Evolutionary conservation across 2,329 filamentous ascomycete genomes (phyloP), one percentile per base, ranked within the genome.

Genomic region (Fusarium burgessii): DNA sequence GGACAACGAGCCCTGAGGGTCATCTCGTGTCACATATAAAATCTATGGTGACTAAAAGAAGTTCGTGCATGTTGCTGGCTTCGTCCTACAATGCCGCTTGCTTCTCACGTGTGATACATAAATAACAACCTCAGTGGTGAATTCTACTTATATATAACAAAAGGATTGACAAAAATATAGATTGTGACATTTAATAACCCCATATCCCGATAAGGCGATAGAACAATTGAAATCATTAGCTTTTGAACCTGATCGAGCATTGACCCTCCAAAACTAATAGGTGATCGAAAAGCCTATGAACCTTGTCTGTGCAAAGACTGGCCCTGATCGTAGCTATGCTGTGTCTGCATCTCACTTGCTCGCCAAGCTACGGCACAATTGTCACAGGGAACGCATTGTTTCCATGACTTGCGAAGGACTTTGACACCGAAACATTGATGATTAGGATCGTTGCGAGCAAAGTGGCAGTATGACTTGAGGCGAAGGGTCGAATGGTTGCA

Each of bases 401-500:
- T 83, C 84, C 87, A 89, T 76, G 88, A 88, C 68, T 89, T 82
- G 27, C 89, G 86, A 65, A 92, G 84, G 41, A 88, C 88, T 81
- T 92, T 91, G 59, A 93, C 88, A 14, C 89, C 86, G 70, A 88
- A 88, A 79, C 92, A 94, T 73, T 89, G 85, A 77, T 94, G 91
- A 67, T 87, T 85, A 2, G 88, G 88, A 73, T 93, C 90, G 77
- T 92, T 93, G 63, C 92, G 90, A 9, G 92, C 91, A 72, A 89
- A 90, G 80, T 94, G 92, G 79, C 92, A 95, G 79, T 93, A 87
- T 27, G 88, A 89, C 76, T 90, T 89, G 33, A 92, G 83, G 23
- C 89, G 87, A 29, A 86, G 80, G 18, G 83, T 81, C 8, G 84
- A 85, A 80, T 93, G 91, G 33, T 84, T 84, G 82, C 92, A 95